Evolutionary conservation across 768 basidiomycete genomes (phyloP), one percentile per base, ranked within the genome.

Genomic region (Hericium rajendrae): DNA sequence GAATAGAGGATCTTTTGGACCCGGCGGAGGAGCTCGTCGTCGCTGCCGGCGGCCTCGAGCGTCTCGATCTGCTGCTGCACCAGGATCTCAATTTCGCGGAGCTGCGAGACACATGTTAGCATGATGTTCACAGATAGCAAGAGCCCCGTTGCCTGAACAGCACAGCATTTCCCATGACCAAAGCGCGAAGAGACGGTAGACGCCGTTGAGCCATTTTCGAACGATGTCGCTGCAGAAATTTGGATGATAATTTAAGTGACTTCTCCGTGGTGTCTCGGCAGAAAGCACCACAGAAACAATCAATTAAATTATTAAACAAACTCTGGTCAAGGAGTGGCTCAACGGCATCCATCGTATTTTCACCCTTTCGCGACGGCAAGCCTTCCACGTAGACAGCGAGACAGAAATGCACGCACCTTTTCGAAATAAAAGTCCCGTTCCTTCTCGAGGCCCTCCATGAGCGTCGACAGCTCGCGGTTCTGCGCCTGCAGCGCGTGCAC

Each of bases 361-460:
- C 26, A 3, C 26, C 26, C 26, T 26, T 26, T 26, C 26, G 2
- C 26, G 26, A 26, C 3, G 26, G 26, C 26, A 26, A 26, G 26
- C 26, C 26, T 26, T 26, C 26, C 26, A 26, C 4, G 3, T 4
- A 9, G 2, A 26, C 26, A 26, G 26, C 26, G 26, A 26, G 26
- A 26, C 2, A 26, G 2, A 26, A 26, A 1, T 6, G 37, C 28
- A 65, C 78, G 50, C 63, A 95, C 94, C 83, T 97, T 99, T 66
- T 88, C 85, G 71, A 98, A 99, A 73, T 99, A 99, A 71, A 99
- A 98, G 70, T 98, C 94, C 49, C 94, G 76, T 73, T 99, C 97
- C 76, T 94, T 97, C 77, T 98, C 94, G 40, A 98, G 74, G 1
- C 91, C 90, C 68, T 94, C 93, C 62, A 97, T 74, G 66, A 91